These are phyloP conservation scores for Hymenoscyphus linearis DNA, from an alignment of 2,329 filamentous ascomycete genomes.

Conservation along the genomic window DNA sequence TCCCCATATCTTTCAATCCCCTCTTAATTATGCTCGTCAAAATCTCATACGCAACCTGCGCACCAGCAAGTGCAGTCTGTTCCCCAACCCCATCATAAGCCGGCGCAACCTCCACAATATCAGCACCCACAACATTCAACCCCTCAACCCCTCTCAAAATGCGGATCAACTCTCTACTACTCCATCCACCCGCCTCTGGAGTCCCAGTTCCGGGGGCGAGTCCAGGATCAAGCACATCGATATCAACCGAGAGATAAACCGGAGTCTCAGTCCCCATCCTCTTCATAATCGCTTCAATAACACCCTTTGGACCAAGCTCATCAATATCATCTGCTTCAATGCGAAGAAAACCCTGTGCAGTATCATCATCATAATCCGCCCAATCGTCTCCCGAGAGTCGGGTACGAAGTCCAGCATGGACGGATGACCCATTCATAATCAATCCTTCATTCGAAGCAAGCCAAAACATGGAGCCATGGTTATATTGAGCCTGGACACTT, in stretches of 20 bases:
- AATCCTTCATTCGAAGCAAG: constrained; percentile 76
- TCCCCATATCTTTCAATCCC: constrained; percentile 37
- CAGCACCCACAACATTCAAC: constrained; percentile 81
- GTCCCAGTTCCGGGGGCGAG: constrained; percentile 74
- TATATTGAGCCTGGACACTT: constrained; percentile 68
- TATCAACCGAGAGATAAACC: constrained; percentile 77
- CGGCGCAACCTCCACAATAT: constrained; percentile 84
- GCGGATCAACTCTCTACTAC: constrained; percentile 77
- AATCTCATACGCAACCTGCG: constrained; percentile 83
- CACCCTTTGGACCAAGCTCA: constrained; percentile 66
- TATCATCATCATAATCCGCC: constrained; percentile 67
- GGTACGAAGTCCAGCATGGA: constrained; percentile 80
- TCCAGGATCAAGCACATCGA: constrained; percentile 73
- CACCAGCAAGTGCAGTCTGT: constrained; percentile 75
- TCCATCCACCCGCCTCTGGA: constrained; percentile 88
- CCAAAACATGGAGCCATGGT: constrained; percentile 90
- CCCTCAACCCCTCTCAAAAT: constrained; percentile 77
- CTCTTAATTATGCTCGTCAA: constrained; percentile 68
- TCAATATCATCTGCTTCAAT: constrained; percentile 86
- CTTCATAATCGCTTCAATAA: constrained; percentile 65
- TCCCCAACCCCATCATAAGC: constrained; percentile 78
- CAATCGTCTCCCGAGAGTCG: constrained; percentile 62
- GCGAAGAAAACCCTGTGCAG: constrained; percentile 69
- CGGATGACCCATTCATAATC: constrained; percentile 66
- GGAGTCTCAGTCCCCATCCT: constrained; percentile 69